Percentiles rank a stretch among this genome's conserved stretches.
These are phyloP conservation scores for Senna siamea DNA, from an alignment of 306 rosid species.

Conservation along the genomic window DNA sequence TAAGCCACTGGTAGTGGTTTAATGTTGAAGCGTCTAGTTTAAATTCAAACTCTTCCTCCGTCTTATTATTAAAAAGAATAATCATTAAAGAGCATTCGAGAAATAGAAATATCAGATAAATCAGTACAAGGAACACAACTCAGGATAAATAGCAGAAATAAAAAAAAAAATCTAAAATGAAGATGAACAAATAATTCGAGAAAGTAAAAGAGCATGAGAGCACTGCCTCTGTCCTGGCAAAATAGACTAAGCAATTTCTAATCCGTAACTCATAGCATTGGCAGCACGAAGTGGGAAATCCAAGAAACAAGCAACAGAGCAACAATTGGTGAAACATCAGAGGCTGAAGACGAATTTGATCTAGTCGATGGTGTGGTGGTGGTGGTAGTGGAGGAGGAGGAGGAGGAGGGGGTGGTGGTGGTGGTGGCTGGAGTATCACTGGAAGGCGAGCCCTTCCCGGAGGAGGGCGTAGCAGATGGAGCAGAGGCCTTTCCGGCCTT, in stretches of 20 bases:
- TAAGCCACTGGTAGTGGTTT: too few relatives aligned
- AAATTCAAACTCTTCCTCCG: too few relatives aligned
- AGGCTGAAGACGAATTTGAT: conserved; percentile 46
- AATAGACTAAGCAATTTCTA: neutral
- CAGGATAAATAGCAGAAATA: conserved; percentile 1
- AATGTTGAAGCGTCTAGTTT: too few relatives aligned
- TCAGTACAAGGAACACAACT: neutral
- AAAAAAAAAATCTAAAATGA: conserved; percentile 18
- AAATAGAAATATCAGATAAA: conserved; percentile 20
- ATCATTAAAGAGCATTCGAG: neutral
- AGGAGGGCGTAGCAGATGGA: conserved; percentile 41
- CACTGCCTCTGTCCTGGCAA: conserved; percentile 93
- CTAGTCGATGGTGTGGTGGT: conserved; percentile 38
- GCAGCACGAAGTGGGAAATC: conserved; percentile 38
- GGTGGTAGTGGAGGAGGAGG: conserved; percentile 32
- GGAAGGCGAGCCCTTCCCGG: conserved; percentile 46
- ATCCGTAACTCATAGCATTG: conserved; percentile 24
- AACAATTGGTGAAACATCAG: conserved; percentile 39
- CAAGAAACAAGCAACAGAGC: conserved; percentile 40
- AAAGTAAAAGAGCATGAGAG: conserved; percentile 40
- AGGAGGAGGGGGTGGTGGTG: conserved; percentile 18
- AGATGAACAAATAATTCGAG: conserved; percentile 2
- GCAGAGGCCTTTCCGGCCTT: conserved; percentile 46
- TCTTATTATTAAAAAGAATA: neutral
- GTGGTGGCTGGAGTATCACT: conserved; percentile 21